Evolutionary conservation across 495 filamentous ascomycete genomes (phyloP).

Genomic region (Talaromyces proteolyticus): DNA sequence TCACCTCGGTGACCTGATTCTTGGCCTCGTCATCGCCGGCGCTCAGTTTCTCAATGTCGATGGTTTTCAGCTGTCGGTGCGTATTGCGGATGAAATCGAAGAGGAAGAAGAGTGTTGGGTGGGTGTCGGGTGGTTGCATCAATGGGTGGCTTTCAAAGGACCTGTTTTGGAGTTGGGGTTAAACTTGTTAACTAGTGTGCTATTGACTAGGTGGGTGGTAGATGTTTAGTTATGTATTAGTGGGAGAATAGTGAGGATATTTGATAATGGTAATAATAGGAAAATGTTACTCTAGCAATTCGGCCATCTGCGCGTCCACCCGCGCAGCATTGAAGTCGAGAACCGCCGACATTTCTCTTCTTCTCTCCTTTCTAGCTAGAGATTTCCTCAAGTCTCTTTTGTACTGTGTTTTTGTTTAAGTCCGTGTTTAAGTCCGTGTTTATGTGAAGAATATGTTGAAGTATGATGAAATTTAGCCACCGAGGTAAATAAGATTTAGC

Average conservation of each 20-base stretch:
- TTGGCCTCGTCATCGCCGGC: conserved; percentile 13
- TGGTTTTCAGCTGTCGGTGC: conserved; percentile 16
- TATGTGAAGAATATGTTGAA: too few relatives aligned
- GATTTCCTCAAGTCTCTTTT: too few relatives aligned
- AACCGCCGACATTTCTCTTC: background rate
- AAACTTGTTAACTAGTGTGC: conserved; percentile 1
- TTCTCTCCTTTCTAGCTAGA: too few relatives aligned
- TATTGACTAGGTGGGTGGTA: background rate
- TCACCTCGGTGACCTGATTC: conserved; percentile 14
- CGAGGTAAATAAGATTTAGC: conserved; percentile 8
- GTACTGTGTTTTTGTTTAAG: too few relatives aligned
- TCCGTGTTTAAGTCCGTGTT: too few relatives aligned
- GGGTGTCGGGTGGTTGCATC: conserved; percentile 18
- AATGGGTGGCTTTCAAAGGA: conserved; percentile 26
- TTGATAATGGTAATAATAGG: too few relatives aligned
- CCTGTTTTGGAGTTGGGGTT: conserved; percentile 9
- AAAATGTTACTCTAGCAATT: conserved; percentile 25
- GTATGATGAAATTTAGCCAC: too few relatives aligned
- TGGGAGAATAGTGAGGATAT: too few relatives aligned
- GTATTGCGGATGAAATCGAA: conserved; percentile 26
- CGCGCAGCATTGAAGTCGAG: conserved; percentile 11
- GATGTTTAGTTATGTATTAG: too few relatives aligned
- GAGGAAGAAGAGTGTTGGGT: conserved; percentile 29
- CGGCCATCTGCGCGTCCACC: conserved; percentile 18
- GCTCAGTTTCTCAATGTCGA: conserved; percentile 20